A percentile compares a stretch with the other conserved stretches of the same genome.
Evolutionary conservation across 495 filamentous ascomycete species (phyloP).

Genomic region (Lentithecium fluviatile): DNA sequence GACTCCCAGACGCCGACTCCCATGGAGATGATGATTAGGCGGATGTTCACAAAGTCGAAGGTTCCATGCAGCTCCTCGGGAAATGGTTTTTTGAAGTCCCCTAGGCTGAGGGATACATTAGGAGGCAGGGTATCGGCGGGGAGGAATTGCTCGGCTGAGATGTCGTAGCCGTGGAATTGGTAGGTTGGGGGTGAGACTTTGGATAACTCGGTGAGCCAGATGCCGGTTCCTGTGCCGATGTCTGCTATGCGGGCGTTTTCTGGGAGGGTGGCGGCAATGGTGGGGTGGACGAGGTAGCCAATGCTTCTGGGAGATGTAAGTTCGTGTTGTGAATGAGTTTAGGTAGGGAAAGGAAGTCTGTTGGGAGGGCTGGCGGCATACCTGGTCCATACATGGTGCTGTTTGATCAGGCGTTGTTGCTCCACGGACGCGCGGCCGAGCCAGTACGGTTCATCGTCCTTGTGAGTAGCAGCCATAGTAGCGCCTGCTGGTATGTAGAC

Average conservation of each 20-base stretch:
- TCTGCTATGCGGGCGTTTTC: conserved; percentile 28
- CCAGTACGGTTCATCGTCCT: conserved; percentile 28
- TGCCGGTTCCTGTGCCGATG: conserved; percentile 26
- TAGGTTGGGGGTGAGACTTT: conserved; percentile 37
- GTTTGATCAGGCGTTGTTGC: conserved; percentile 22
- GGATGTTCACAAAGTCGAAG: conserved; percentile 47
- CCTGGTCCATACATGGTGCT: conserved; percentile 27
- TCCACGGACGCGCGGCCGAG: conserved; percentile 9
- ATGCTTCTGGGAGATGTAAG: conserved; percentile 4
- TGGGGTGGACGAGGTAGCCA: conserved; percentile 28
- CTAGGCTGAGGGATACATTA: conserved; percentile 40
- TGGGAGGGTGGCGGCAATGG: conserved; percentile 18
- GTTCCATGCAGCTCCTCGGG: conserved; percentile 35
- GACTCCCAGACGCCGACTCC: conserved; percentile 31
- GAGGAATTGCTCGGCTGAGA: conserved; percentile 42
- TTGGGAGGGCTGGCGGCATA: not conserved
- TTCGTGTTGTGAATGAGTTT: not conserved
- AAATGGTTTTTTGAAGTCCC: conserved; percentile 44
- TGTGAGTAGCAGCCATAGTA: no score
- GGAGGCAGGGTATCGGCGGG: conserved; percentile 31
- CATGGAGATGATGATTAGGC: conserved; percentile 42
- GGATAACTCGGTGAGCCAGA: conserved; percentile 39
- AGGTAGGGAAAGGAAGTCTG: not conserved
- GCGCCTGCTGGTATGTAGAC: not conserved
- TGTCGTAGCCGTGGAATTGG: conserved; percentile 46